A percentile compares a stretch with the other conserved stretches of the same genome.
These are phyloP conservation scores for Hymenoscyphus infarciens DNA, from an alignment of 2,329 filamentous ascomycete genomes.

Conservation along the genomic window DNA sequence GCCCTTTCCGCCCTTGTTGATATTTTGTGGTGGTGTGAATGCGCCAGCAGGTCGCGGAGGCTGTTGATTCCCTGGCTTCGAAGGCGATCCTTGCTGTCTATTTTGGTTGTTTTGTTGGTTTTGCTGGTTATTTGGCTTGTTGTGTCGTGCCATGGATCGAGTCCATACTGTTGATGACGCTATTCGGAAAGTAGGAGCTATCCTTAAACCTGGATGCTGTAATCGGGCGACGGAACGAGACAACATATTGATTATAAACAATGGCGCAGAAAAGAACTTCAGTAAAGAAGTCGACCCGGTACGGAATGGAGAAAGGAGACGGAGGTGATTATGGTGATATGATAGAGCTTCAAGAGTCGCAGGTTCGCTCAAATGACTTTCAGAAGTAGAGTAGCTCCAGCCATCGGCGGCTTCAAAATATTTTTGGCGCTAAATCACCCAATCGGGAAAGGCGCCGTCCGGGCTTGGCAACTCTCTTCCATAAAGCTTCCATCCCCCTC, in stretches of 20 bases:
- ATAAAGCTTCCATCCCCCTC: background rate
- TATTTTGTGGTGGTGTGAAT: constrained; percentile 22
- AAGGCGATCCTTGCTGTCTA: constrained; percentile 26
- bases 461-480: background rate
- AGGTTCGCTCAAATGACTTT: background rate
- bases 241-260: constrained; percentile 34
- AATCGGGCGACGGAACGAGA: constrained; percentile 31
- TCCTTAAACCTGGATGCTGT: constrained; percentile 28
- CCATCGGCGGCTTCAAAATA: constrained; percentile 9
- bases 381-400: background rate
- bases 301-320: background rate
- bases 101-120: constrained; percentile 30
- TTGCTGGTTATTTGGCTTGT: constrained; percentile 28
- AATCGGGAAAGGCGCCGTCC: background rate
- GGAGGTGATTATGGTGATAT: background rate
- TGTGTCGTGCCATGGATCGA: constrained; percentile 43
- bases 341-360: background rate
- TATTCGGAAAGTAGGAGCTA: constrained; percentile 31
- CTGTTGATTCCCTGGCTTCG: constrained; percentile 18
- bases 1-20: constrained; percentile 19
- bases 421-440: constrained; percentile 8
- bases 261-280: constrained; percentile 22
- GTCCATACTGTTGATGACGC: constrained; percentile 40
- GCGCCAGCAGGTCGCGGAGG: constrained; percentile 19
- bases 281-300: constrained; percentile 28